Evolutionary conservation across 495 filamentous ascomycete species (phyloP), one percentile per base, ranked within the genome.

Genomic region (Penicillium taxi): DNA sequence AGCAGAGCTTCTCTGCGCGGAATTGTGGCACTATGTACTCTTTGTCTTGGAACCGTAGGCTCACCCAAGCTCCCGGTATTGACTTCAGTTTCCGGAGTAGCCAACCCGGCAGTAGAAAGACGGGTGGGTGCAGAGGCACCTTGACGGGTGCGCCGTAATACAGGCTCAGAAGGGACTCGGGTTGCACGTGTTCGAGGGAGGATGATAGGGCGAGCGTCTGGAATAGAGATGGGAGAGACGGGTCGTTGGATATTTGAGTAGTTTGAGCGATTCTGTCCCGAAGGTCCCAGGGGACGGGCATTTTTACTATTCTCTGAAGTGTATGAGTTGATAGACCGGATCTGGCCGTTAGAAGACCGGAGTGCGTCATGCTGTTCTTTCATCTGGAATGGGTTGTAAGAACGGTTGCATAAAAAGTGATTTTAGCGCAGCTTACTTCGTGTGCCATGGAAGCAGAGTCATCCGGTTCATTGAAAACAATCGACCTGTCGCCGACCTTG

Each of bases 391-490:
- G 33, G 9, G 35, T 15, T 20, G 26, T 22, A 22, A 30, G 20
- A 26, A 30, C 9, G 15, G 14, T 5, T 22, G 9, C 7, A 19
- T 22, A 32, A 39, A 9, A 2, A 18, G 13, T n/a, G 34, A 37
- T 19, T 23, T 24, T n/a, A 9, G 9, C 3, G 8, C 22, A 5
- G 23, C 41, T 6, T 70, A 86, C 82, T 63, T 84, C 67, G 35
- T 66, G 54, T 8, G 80, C 35, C 40, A 70, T 68, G 26, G 63
- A 54, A 20, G 60, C 52, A 5, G 75, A 61, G 50, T 84, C 71
- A 41, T 81, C 71, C 13, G 80, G 78, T 41, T 89, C 82, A 18
- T 77, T 70, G 39, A 83, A 82, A 14, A 72, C 63, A 45, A 82
- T 78, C 6, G 78, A 61, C 38, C 72, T 67, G 22, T 74, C 77